Evolutionary conservation across 306 rosid genomes (phyloP), one percentile per base, ranked within the genome.

Genomic region (Cicer judaicum): DNA sequence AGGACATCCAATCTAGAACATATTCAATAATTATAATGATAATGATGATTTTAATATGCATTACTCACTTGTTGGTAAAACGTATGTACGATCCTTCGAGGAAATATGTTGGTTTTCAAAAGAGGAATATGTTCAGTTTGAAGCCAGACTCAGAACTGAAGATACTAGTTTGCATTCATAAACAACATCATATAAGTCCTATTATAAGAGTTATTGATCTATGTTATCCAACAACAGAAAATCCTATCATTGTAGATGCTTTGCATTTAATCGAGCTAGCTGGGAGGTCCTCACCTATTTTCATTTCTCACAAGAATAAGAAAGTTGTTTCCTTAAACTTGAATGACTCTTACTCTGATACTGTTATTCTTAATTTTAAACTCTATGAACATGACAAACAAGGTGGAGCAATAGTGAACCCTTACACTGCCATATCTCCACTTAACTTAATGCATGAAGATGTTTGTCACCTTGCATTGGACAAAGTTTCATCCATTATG

Each of bases 381-480:
- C 36, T 65, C 10, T 54, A 42, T 10, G 80, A 76, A 54, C 14
- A 42, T 76, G 80, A 81, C 4, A 76, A 76, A 6, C 5, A n/a
- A 0, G 86, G 82, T 12, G 80, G 76, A n/a, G 80, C 62, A 15
- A 6, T 78, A 7, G 16, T 72, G 1, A 46, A 59, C 67, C 65
- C 80, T 8, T 89, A 80, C 74, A 89, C 93, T 10, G 84, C 89
- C 12, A 66, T 87, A 54, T 85, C 89, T 75, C 84, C 88, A 2
- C 56, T 21, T n/a, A 67, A 21, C 29, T 43, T 70, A 14, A 89
- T 89, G 93, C 73, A 87, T 11, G 91, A 85, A 44, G 93, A 89
- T 15, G 80, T 87, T 8, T 84, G 89, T 54, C n/a, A 44, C 71
- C 77, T 89, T 10, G 93, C 89, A 15, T 19, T 89, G 50, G 86